These are phyloP conservation scores for Myrica gale DNA, from an alignment of 306 rosid species.

Conservation along the genomic window DNA sequence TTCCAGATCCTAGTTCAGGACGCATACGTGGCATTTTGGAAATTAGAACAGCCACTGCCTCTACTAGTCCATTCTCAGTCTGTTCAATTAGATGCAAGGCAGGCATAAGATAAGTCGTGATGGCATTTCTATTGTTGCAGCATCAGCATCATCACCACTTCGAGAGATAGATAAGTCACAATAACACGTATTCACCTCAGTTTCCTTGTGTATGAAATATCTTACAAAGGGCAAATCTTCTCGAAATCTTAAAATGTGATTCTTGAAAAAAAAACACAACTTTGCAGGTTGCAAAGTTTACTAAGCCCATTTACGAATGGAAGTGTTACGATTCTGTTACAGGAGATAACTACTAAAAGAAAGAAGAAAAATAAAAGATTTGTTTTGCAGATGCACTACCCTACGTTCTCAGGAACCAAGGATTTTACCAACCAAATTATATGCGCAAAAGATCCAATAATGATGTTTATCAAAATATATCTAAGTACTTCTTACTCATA, in stretches of 20 bases:
- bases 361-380: neutral
- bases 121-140: slow-evolving; percentile 21
- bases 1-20: slow-evolving; percentile 57
- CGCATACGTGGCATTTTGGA: slow-evolving; percentile 84
- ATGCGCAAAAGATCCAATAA: too few relatives aligned
- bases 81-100: slow-evolving; percentile 33
- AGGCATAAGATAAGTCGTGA: slow-evolving; percentile 28
- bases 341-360: slow-evolving; percentile 1
- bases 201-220: too few relatives aligned
- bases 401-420: slow-evolving; percentile 1
- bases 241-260: too few relatives aligned
- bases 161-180: slow-evolving; percentile 6
- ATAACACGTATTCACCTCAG: neutral
- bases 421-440: neutral
- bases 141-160: slow-evolving; percentile 3
- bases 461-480: neutral
- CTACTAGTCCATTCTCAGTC: slow-evolving; percentile 92
- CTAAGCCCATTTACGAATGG: neutral
- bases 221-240: too few relatives aligned
- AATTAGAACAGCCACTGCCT: slow-evolving; percentile 83
- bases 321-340: neutral
- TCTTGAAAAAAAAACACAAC: neutral
- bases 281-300: neutral
- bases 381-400: neutral
- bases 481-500: neutral